A percentile compares a stretch with the other conserved stretches of the same genome.
Evolutionary conservation across 441 rosid species (phyloP).

Genomic region (Omphalea diandra): DNA sequence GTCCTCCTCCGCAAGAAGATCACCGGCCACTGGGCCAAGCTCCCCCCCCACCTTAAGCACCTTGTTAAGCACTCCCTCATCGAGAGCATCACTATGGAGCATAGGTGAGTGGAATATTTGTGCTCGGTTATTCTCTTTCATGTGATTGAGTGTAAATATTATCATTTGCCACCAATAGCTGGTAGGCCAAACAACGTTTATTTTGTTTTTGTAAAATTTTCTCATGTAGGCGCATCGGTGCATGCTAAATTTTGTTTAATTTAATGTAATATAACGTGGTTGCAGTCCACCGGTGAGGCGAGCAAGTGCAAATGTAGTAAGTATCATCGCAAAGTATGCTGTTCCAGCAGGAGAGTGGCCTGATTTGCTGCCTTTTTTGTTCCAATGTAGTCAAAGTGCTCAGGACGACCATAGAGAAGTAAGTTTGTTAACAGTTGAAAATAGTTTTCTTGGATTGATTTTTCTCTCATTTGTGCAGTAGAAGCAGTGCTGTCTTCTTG

Average conservation of each 20-base stretch:
- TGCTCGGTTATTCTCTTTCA: not conserved
- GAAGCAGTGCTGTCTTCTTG: not conserved
- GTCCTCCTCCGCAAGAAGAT: constrained; percentile 99
- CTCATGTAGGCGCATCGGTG: too few species aligned
- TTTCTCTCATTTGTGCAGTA: not conserved
- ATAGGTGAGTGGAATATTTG: constrained; percentile 46
- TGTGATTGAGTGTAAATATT: too few species aligned
- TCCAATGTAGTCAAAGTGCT: constrained; percentile 93
- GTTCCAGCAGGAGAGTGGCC: constrained; percentile 99
- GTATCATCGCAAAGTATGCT: constrained; percentile 90
- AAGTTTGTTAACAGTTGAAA: constrained; percentile 16
- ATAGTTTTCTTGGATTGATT: not conserved
- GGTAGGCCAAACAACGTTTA: too few species aligned
- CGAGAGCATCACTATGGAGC: constrained; percentile 97
- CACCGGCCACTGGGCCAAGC: constrained; percentile 99
- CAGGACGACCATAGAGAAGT: constrained; percentile 99
- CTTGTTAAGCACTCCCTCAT: constrained; percentile 87
- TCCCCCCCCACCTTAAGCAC: constrained; percentile 73
- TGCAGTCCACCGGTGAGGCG: constrained; percentile 89
- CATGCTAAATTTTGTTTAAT: too few species aligned
- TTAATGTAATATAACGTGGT: constrained; percentile 9
- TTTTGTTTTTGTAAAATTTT: not conserved
- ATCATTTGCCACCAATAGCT: too few species aligned
- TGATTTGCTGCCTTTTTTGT: constrained; percentile 83
- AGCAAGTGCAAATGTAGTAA: constrained; percentile 98